phyloP scores from a whole-genome alignment of 306 rosid genomes.

The Trifolium dubium region DNA sequence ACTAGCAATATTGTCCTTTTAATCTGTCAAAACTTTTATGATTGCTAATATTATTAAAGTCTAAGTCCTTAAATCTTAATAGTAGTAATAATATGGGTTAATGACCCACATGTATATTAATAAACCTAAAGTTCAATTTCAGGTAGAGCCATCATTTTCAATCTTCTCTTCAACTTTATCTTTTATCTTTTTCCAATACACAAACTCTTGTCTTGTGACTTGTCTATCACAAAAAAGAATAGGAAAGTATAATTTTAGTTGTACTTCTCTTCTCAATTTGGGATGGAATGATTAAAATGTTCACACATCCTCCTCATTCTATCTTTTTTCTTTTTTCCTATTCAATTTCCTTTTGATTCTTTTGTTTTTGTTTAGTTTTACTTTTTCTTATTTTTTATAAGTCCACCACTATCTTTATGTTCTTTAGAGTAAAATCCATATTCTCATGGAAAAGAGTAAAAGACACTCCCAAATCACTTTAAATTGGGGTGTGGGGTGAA shows the following conservation, averaged over 20 bases:
- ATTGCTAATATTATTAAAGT: conserved; percentile 41
- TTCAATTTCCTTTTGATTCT: conserved; percentile 51
- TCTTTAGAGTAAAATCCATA: conserved; percentile 40
- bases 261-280: conserved; percentile 59
- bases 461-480: conserved; percentile 25
- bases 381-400: not conserved
- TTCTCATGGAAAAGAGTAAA: conserved; percentile 32
- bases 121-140: conserved; percentile 36
- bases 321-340: conserved; percentile 35
- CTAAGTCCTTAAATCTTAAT: not conserved
- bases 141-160: conserved; percentile 40
- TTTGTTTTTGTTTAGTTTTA: not conserved
- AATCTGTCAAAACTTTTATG: conserved; percentile 45
- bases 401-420: conserved; percentile 44
- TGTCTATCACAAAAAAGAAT: conserved; percentile 47
- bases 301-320: conserved; percentile 42
- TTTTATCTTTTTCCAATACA: conserved; percentile 43
- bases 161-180: conserved; percentile 39
- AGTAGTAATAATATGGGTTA: conserved; percentile 26
- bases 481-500: conserved; percentile 1
- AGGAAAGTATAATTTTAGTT: conserved; percentile 47
- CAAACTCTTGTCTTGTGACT: conserved; percentile 49
- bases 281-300: conserved; percentile 46
- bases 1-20: not conserved
- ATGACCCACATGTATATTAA: conserved; percentile 44